Conservation (phyloP, 495 filamentous ascomycete genomes). For the Xylaria telfairii region DNA sequence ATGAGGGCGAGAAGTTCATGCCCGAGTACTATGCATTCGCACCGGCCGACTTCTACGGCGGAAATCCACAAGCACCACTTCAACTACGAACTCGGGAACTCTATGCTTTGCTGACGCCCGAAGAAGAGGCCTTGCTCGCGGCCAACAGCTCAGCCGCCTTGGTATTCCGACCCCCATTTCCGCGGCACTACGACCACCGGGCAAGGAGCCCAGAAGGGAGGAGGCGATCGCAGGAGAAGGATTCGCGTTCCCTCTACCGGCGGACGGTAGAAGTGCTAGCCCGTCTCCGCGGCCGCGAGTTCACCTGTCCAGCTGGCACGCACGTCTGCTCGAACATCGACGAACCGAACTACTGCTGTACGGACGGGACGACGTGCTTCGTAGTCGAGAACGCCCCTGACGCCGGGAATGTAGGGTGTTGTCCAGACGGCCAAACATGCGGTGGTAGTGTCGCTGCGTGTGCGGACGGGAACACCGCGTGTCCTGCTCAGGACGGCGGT, state of each 20-base stretch:
- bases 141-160: slow-evolving; percentile 40
- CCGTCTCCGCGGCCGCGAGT: slow-evolving; percentile 58
- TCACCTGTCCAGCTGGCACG: slow-evolving; percentile 77
- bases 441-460: slow-evolving; percentile 69
- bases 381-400: slow-evolving; percentile 65
- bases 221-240: slow-evolving; percentile 29
- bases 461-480: slow-evolving; percentile 67
- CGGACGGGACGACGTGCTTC: slow-evolving; percentile 66
- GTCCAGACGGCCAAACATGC: slow-evolving; percentile 74
- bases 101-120: slow-evolving; percentile 18
- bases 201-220: slow-evolving; percentile 18
- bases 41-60: slow-evolving; percentile 12
- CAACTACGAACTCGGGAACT: slow-evolving; percentile 28
- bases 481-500: slow-evolving; percentile 71
- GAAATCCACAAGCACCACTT: slow-evolving; percentile 23
- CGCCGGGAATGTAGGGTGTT: slow-evolving; percentile 85
- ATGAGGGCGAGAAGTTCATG: slow-evolving; percentile 87
- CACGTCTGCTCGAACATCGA: slow-evolving; percentile 69
- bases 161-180: slow-evolving; percentile 46
- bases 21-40: slow-evolving; percentile 62
- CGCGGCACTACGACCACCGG: slow-evolving; percentile 37
- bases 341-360: slow-evolving; percentile 79
- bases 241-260: slow-evolving; percentile 32
- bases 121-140: slow-evolving; percentile 33
- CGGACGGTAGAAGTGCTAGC: slow-evolving; percentile 46